Base-by-base conservation (phyloP, 257 asterid species). In the Nicotiana knightiana region DNA sequence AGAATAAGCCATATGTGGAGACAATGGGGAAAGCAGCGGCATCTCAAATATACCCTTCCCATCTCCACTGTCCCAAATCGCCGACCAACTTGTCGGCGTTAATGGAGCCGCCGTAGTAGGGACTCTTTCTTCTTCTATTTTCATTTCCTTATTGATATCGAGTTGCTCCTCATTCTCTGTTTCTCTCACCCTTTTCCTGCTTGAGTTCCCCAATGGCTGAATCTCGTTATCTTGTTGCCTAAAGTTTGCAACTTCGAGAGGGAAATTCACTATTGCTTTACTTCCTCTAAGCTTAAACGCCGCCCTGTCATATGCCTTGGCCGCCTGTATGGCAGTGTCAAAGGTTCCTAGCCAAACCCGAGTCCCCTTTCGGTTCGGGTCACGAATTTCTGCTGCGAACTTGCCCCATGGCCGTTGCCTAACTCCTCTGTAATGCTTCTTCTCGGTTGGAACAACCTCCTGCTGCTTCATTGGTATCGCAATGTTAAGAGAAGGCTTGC, bases 61-160 rank as follows among this genome's bases (percentile, higher is more conserved):
- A 21, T 93, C 95, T 1, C 88, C 94, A n/a, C 85, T 21, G 68
- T 91, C 97, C 99, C 97, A 95, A 76, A 95, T 91, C 6, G 97
- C 81, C 85, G 83, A 88, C 99, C 99, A 95, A 77, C 81, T 92
- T 3, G 99, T 91, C 85, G 98, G 99, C 86, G 98, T 95, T 80
- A 93, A 86, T 0, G 99, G 68, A 48, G 57, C 32, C 0, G 71
- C 26, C 33, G 26, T 16, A 3, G 12, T 5, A 0, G 30, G 95
- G 48, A 64, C 15, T 67, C 21, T 26, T 43, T 64, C 39, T 61
- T 85, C 88, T 83, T 83, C 92, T 65, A 67, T 92, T 83, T 88
- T 87, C 24, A 83, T 89, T 78, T 68, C 87, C 63, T 88, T 90
- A 28, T 53, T 79, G 83, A 81, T 90, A 30, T 81, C 81, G 30